Evolutionary conservation across 352 stramenopile genomes (phyloP), one percentile per base, ranked within the genome.

Genomic region (Globisporangium nodosum): DNA sequence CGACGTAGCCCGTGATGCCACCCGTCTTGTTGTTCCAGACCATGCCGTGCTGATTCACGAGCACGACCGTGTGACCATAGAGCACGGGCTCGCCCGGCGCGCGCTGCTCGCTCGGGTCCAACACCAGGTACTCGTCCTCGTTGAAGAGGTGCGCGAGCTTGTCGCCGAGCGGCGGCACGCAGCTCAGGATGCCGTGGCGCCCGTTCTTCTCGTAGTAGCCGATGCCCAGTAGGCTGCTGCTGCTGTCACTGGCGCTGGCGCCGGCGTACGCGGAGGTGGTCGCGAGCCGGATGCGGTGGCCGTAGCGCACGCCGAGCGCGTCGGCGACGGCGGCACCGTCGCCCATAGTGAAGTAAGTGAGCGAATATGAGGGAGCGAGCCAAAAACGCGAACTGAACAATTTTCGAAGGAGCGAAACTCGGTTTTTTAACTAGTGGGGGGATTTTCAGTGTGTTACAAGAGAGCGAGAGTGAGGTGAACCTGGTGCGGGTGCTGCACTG

Each of bases 11-110:
- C 45, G 85, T 94, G 66, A 94, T 92, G 35, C 85, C 85, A 50
- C 85, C 82, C 8, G 85, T 94, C 69, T 94, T 94, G 66, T 94
- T 94, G 73, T 94, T 94, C 85, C 82, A 94, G 37, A 92, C 85
- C 71, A 90, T 74, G 20, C 78, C 78, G 56, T 89, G 74, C 65
- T 92, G 85, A 65, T 94, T 92, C 60, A 94, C 78, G 37, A 94
- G 78, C 59, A 92, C 85, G 27, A 94, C 56, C 5, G 76, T 66
- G 55, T 91, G 76, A 46, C 82, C 80, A 52, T 90, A 94, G 60
- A 87, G 70, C 40, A 94, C 81, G 13, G 70, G 56, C 3, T 88
- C 79, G 4, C 74, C 77, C 0, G 48, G 35, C 12, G 60, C 55
- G 51, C 68, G 78, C 52, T 74, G 56, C 21, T 80, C 76, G 5